phyloP scores from a whole-genome alignment of 2,329 filamentous ascomycete species.

The Lachnellula hyalina region DNA sequence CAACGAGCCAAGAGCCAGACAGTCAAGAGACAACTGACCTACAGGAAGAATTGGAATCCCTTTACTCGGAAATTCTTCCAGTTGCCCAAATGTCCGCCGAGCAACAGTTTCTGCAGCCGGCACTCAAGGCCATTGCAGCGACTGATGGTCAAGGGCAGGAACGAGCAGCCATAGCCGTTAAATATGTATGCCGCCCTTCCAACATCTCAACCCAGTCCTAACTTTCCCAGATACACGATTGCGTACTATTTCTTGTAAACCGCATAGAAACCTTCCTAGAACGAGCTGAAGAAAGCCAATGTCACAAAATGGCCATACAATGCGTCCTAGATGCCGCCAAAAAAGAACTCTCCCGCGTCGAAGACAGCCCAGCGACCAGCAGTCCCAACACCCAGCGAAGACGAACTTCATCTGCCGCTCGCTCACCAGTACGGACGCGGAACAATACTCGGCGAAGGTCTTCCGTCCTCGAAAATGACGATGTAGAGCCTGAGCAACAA shows the following conservation, averaged over 20 bases:
- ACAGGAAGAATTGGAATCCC: conserved; percentile 61
- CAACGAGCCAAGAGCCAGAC: conserved; percentile 9
- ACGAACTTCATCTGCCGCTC: conserved; percentile 15
- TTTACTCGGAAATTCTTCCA: conserved; percentile 64
- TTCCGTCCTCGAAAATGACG: conserved; percentile 35
- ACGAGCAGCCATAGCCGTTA: conserved; percentile 42
- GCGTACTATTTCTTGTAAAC: conserved; percentile 46
- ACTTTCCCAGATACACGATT: conserved; percentile 42
- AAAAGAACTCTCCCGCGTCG: conserved; percentile 34
- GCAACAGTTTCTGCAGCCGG: conserved; percentile 60
- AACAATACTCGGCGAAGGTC: conserved; percentile 22
- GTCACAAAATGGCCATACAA: conserved; percentile 38
- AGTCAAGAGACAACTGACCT: conserved; percentile 43
- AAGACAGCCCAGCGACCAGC: conserved; percentile 2
- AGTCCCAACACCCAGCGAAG: conserved; percentile 17
- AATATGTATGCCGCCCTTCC: conserved; percentile 41
- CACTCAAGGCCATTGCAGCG: conserved; percentile 41
- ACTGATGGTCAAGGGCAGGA: conserved; percentile 40
- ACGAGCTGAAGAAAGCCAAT: conserved; percentile 41
- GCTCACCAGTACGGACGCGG: conserved; percentile 26
- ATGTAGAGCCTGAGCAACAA: conserved; percentile 32
- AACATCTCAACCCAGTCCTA: not conserved
- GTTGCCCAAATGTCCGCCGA: conserved; percentile 68
- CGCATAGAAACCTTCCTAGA: conserved; percentile 39
- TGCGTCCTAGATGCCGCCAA: conserved; percentile 40